Evolutionary conservation across 192 early-diverging fungal genomes (phyloP), one percentile per base, ranked within the genome.

Genomic region (Diversispora epigaea): DNA sequence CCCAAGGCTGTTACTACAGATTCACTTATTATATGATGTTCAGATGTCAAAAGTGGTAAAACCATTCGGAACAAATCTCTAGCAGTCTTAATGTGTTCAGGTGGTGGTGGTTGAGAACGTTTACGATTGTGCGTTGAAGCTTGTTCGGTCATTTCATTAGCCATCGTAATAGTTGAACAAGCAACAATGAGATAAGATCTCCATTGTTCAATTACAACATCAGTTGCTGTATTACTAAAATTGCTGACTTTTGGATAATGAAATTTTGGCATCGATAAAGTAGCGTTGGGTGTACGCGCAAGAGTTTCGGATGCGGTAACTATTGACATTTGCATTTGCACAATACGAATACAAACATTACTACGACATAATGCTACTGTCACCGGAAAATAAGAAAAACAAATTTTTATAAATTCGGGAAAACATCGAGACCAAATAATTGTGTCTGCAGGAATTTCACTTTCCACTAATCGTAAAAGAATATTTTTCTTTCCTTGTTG

Each of bases 161-260:
- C 73, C 6, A 78, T 76, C 21, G 78, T 84, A 61, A 92, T 89
- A 21, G 87, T 91, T 2, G 91, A 88, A 50, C 87, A 92, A 1
- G 89, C 90, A 78, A 90, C 91, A 3, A 87, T 86, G 2, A 94
- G 76, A 80, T 90, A 93, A 2, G 87, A 81, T 44, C 84, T 81
- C 93, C 92, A 95, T 76, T 94, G 91, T 7, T 87, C 85, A 46
- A 95, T 81, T 21, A 93, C 84, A 39, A 88, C 91, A 44, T 86
- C 78, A 7, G 79, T 88, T 8, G 85, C 86, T 0, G 85, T 66
- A 14, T 81, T n/a, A n/a, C n/a, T n/a, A n/a, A n/a, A n/a, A n/a
- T n/a, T 77, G 3, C 75, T 80, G 2, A 68, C 81, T 40, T 84
- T 83, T 77, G 10, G 55, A 10, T 62, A 54, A 45, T 50, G 74